Evolutionary conservation across 2,329 filamentous ascomycete genomes (phyloP).

Genomic region (Pseudofabraea citricarpa): DNA sequence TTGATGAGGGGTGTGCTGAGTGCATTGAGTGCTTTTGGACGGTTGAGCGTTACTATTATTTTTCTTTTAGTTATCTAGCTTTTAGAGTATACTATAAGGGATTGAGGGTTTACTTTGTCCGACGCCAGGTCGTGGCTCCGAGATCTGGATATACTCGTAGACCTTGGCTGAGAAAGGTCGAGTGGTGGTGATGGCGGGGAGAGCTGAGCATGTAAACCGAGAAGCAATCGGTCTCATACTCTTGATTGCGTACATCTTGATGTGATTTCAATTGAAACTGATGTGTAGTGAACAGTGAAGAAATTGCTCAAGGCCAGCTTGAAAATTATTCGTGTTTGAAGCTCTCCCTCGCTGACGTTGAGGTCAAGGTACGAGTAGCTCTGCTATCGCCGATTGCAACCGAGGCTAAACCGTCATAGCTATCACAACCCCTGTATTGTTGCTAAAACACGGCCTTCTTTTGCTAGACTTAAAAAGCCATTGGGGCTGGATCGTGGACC

Average conservation of each 20-base stretch:
- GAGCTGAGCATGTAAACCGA: slow-evolving; percentile 20
- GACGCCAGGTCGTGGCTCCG: slow-evolving; percentile 81
- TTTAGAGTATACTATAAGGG: too few relatives aligned
- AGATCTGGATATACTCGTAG: slow-evolving; percentile 81
- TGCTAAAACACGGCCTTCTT: too few relatives aligned
- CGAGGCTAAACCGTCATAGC: too few relatives aligned
- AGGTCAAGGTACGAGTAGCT: too few relatives aligned
- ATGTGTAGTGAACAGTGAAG: neutral
- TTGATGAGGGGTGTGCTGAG: slow-evolving; percentile 84
- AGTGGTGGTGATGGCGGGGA: slow-evolving; percentile 23
- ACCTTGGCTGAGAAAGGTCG: slow-evolving; percentile 28
- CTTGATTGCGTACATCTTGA: slow-evolving; percentile 24
- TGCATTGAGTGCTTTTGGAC: slow-evolving; percentile 93
- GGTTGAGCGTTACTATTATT: slow-evolving; percentile 87
- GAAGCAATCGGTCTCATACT: slow-evolving; percentile 24
- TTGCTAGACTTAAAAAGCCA: too few relatives aligned
- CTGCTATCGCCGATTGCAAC: too few relatives aligned
- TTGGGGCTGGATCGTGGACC: too few relatives aligned
- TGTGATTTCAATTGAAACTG: neutral
- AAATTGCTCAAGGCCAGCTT: neutral
- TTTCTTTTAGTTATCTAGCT: too few relatives aligned
- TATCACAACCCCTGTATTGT: too few relatives aligned
- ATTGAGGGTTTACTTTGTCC: slow-evolving; percentile 75
- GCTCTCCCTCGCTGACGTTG: neutral
- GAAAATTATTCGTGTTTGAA: neutral